A percentile compares a stretch with the other conserved stretches of the same genome.
Evolutionary conservation across 2,329 filamentous ascomycete species (phyloP).

Genomic region (Raffaelea albimanens): DNA sequence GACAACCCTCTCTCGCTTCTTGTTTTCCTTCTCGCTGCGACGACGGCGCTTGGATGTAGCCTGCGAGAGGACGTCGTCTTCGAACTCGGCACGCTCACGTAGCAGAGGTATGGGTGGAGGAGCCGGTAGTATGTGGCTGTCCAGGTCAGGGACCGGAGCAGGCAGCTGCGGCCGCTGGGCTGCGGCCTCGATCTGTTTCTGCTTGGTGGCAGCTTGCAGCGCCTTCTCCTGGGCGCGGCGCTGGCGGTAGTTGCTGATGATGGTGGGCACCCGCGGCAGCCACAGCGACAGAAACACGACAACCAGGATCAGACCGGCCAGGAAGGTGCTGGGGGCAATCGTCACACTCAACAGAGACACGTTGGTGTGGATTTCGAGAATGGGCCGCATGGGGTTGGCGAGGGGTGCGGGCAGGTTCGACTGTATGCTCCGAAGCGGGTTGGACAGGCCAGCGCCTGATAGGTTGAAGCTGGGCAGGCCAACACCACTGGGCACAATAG

Average conservation of each 20-base stretch:
- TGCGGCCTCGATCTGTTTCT: not conserved
- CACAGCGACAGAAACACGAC: slow-evolving; percentile 44
- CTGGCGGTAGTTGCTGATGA: slow-evolving; percentile 15
- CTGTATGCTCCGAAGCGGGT: too few species aligned
- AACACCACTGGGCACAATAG: too few species aligned
- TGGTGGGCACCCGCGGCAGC: slow-evolving; percentile 20
- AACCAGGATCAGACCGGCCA: slow-evolving; percentile 39
- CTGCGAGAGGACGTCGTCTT: too few species aligned
- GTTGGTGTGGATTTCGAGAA: slow-evolving; percentile 52
- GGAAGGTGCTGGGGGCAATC: slow-evolving; percentile 48
- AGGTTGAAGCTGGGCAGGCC: too few species aligned
- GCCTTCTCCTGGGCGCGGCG: slow-evolving; percentile 9
- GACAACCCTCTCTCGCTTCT: not conserved
- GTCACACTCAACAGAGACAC: slow-evolving; percentile 50
- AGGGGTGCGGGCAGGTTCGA: not conserved
- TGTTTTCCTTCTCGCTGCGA: slow-evolving; percentile 4
- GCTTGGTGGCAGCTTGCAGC: slow-evolving; percentile 2
- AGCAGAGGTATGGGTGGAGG: slow-evolving; percentile 2
- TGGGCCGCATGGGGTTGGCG: slow-evolving; percentile 38
- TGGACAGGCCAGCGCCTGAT: too few species aligned
- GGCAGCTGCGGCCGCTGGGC: too few species aligned
- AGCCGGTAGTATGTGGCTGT: not conserved
- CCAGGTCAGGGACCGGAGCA: not conserved
- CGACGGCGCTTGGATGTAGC: not conserved
- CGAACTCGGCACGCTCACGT: not conserved